Percentiles rank a stretch among this genome's conserved stretches.
Evolutionary conservation across 805 yeast genomes (phyloP).

Genomic region (Candida ulmi): DNA sequence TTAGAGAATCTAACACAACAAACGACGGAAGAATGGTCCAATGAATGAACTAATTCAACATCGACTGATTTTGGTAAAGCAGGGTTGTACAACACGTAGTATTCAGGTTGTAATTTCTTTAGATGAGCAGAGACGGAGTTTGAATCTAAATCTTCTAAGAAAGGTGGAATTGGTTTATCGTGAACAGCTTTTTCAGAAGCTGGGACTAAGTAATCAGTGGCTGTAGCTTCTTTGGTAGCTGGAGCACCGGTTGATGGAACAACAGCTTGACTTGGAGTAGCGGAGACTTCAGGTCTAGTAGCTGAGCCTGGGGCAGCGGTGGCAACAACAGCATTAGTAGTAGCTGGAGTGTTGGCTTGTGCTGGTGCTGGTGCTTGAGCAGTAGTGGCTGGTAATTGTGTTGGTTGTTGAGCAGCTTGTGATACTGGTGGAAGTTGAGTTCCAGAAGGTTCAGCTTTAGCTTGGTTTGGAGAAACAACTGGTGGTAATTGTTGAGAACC

Average conservation of each 20-base stretch:
- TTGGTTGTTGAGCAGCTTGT: constrained; percentile 11
- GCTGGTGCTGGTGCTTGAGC: constrained; percentile 14
- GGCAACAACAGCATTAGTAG: constrained; percentile 3
- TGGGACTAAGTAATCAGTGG: constrained; percentile 32
- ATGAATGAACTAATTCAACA: constrained; percentile 81
- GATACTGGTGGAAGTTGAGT: constrained; percentile 16
- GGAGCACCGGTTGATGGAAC: constrained; percentile 15
- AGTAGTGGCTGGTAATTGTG: constrained; percentile 18
- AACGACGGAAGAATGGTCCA: constrained; percentile 91
- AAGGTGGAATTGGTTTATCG: constrained; percentile 76
- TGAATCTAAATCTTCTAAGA: constrained; percentile 73
- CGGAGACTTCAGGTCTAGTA: constrained; percentile 8
- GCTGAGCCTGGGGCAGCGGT: constrained; percentile 9
- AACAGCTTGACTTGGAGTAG: constrained; percentile 14
- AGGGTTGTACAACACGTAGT: constrained; percentile 87
- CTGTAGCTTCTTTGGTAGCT: constrained; percentile 17
- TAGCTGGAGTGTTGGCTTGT: constrained; percentile 5
- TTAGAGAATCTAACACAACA: constrained; percentile 92
- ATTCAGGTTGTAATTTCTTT: constrained; percentile 80
- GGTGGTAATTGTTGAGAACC: constrained; percentile 22
- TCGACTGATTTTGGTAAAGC: constrained; percentile 72
- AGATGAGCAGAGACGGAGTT: constrained; percentile 66
- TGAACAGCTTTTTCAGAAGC: constrained; percentile 38
- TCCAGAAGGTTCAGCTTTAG: constrained; percentile 22
- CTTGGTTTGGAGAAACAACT: constrained; percentile 25